Evolutionary conservation across 1,284 basidiomycete genomes (phyloP), one percentile per base, ranked within the genome.

Genomic region (Ustilago esculenta): DNA sequence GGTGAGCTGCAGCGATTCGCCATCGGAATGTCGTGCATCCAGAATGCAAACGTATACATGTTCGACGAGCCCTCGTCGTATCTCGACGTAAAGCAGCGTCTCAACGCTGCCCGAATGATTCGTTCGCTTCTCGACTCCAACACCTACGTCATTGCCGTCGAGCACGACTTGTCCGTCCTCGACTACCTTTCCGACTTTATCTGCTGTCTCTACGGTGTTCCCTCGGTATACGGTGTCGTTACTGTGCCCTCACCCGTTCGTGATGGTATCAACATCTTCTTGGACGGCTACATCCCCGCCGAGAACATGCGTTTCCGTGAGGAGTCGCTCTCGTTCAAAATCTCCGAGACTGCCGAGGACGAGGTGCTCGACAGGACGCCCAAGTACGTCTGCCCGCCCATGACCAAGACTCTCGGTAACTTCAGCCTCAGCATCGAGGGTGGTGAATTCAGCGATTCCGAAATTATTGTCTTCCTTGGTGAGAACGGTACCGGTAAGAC

Each of bases 261-360:
- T 30, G 80, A 81, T 51, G 79, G 77, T 51, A 81, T 81, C 76
- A 81, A 81, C 64, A 81, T 81, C 45, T 81, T 81, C 67, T 60
- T 81, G 14, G 80, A 81, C 32, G 80, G 80, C n/a, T 81, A 70
- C 54, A 81, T 81, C 33, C 80, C 80, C 14, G 69, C 80, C 10
- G 80, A 81, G 50, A 81, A 81, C 70, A 80, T 81, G 79, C 79
- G 80, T 37, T 81, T 81, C 79, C 72, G 80, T 42, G 71, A 81
- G 20, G 80, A 81, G 33, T 79, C 77, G 37, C 72, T 81, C 6
- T 70, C 77, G 10, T 81, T 81, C 72, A 78, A 78, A 70, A 81
- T 81, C 52, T 71, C 79, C 35, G 80, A 81, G 59, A 80, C 80
- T 5, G 80, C 80, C 41, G 80, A 81, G 10, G 79, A 80, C 23